Evolutionary conservation across 352 stramenopile genomes (phyloP), one percentile per base, ranked within the genome.

Genomic region (Phytophthora meadii): DNA sequence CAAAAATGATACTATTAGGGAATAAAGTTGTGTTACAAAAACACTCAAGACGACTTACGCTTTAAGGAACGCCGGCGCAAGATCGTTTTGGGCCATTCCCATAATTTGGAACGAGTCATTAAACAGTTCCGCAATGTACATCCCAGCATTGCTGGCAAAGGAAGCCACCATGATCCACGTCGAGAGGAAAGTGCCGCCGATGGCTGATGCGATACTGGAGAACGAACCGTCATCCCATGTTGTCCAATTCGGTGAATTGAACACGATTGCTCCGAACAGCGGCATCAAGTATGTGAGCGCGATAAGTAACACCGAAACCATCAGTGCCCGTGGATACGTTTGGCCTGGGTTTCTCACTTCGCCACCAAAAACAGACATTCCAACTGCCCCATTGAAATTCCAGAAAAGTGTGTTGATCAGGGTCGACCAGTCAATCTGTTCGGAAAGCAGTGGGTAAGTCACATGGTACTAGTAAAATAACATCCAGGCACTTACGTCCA

Each of bases 391-490:
- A 69, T 98, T 98, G 50, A 97, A 90, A 77, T 98, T 98, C 96
- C 96, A 99, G 76, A 98, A 98, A n/a, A 98, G 76, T 54, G 97
- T 98, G 65, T 98, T 98, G 37, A 98, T 73, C 39, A 95, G 93
- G 14, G 81, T 77, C n/a, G 87, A 77, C 89, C 64, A 72, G 32
- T 72, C 56, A 39, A 72, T 60, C 58, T 68, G 27, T 24, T 24
- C 12, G 10, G 28, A 8, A 12, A 11, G 3, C 47, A 12, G 4
- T 14, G 19, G 27, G 41, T 60, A 61, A 65, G 54, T 5, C 17
- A 45, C 15, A 12, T 12, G 44, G 32, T 10, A 14, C 2, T n/a
- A 12, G 10, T 22, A 11, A 27, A 17, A 46, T 15, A 17, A 10
- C 12, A 36, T 8, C 4, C 15, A 9, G 19, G 2, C 15, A 62